phyloP scores from a whole-genome alignment of 2,329 filamentous ascomycete genomes.

The Elsinoe perseae region DNA sequence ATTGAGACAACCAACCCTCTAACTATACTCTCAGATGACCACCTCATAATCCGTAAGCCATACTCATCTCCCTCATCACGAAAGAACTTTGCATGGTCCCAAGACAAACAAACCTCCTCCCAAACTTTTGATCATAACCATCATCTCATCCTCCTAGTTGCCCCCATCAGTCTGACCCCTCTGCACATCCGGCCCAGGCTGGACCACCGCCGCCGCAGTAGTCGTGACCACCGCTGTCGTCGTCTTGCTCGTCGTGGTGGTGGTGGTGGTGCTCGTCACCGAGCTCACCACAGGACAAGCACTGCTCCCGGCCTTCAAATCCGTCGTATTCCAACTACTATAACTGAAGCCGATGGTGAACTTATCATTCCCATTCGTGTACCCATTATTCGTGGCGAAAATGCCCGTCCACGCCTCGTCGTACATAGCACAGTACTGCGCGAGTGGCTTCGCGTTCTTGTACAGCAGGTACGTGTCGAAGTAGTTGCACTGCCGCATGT shows the following conservation, averaged over 20 bases:
- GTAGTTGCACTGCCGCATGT: slow-evolving; percentile 25
- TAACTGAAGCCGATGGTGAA: slow-evolving; percentile 23
- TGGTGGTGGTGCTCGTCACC: not conserved
- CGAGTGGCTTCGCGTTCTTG: slow-evolving; percentile 21
- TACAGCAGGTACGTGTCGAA: slow-evolving; percentile 31
- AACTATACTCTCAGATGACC: not conserved
- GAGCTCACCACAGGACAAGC: not conserved
- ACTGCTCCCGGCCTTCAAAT: not conserved
- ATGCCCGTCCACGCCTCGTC: slow-evolving; percentile 21
- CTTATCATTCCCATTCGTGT: slow-evolving; percentile 21
- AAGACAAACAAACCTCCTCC: not conserved
- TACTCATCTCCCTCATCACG: not conserved
- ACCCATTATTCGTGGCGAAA: slow-evolving; percentile 25
- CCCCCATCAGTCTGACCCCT: not conserved
- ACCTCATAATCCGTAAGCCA: not conserved
- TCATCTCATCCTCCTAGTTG: not conserved
- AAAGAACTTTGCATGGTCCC: not conserved
- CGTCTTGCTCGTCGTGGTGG: not conserved
- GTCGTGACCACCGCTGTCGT: not conserved
- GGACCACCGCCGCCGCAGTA: not conserved
- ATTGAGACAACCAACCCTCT: not conserved
- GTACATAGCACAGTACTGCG: slow-evolving; percentile 28
- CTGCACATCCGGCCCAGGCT: not conserved
- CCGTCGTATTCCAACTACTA: slow-evolving; percentile 20
- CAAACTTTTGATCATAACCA: not conserved